A percentile compares a stretch with the other conserved stretches of the same genome.
These are phyloP conservation scores for Candida ficus DNA, from an alignment of 805 yeast species.

Conservation along the genomic window DNA sequence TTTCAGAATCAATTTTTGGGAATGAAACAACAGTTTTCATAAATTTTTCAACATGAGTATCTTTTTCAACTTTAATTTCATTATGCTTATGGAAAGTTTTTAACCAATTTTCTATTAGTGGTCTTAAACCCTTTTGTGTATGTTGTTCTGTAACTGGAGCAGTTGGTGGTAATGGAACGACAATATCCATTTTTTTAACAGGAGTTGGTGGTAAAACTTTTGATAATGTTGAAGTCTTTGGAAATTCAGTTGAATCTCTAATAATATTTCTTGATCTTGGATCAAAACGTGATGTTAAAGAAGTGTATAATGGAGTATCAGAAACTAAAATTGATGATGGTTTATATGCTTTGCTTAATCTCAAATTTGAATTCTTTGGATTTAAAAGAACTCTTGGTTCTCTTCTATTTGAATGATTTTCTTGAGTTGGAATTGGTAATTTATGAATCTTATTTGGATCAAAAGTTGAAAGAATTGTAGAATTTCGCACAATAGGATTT, in stretches of 20 bases:
- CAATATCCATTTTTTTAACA: conserved; percentile 51
- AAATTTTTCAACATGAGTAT: conserved; percentile 20
- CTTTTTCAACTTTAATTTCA: conserved; percentile 7
- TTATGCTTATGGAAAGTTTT: conserved; percentile 16
- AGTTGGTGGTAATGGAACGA: conserved; percentile 26
- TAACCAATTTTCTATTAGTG: conserved; percentile 21
- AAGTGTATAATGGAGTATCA: conserved; percentile 15
- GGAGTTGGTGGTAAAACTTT: conserved; percentile 63
- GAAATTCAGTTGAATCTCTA: conserved; percentile 34
- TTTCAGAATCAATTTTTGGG: conserved; percentile 23
- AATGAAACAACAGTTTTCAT: conserved; percentile 25
- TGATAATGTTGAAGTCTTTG: conserved; percentile 37
- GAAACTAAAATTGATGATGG: conserved; percentile 4
- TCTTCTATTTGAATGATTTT: conserved; percentile 1
- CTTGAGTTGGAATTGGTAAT: conserved; percentile 14
- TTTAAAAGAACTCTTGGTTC: conserved; percentile 18
- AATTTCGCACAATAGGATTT: conserved; percentile 38
- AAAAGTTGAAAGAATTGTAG: conserved; percentile 31
- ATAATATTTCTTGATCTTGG: conserved; percentile 16
- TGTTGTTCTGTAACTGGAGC: conserved; percentile 19
- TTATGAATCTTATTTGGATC: conserved; percentile 19
- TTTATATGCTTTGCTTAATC: conserved; percentile 10
- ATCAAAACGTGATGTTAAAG: conserved; percentile 17
- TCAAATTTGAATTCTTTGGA: conserved; percentile 23
- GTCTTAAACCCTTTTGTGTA: conserved; percentile 15